Evolutionary conservation across 2,329 filamentous ascomycete species (phyloP).

Genomic region (Xylaria sp.): DNA sequence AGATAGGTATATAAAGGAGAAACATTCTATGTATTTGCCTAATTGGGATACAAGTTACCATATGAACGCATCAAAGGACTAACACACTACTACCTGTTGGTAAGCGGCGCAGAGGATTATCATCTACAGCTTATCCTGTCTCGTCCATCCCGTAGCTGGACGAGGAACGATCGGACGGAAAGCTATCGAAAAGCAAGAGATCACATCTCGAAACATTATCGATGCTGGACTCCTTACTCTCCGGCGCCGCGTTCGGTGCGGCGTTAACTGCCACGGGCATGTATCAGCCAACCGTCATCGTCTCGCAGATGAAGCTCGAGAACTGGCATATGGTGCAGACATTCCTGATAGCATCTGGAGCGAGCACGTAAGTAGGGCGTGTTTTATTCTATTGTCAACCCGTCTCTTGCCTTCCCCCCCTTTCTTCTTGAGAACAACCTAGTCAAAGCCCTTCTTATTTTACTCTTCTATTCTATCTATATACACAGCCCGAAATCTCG

Average conservation of each 20-base stretch:
- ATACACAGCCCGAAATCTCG: background rate
- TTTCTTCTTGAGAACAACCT: background rate
- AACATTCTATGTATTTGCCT: background rate
- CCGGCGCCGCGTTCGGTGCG: conserved; percentile 70
- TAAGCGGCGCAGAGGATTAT: background rate
- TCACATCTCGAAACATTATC: background rate
- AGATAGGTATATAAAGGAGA: background rate
- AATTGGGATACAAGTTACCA: background rate
- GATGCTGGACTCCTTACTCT: conserved; percentile 49
- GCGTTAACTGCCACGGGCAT: conserved; percentile 71
- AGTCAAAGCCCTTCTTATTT: background rate
- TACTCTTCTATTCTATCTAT: conserved; percentile 26
- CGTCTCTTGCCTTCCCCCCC: background rate
- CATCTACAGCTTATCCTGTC: background rate
- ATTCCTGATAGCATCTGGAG: conserved; percentile 71
- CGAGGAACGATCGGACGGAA: background rate
- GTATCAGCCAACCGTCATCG: conserved; percentile 68
- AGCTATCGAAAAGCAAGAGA: background rate
- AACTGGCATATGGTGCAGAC: conserved; percentile 75
- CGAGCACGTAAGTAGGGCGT: conserved; percentile 64
- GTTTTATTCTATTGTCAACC: background rate
- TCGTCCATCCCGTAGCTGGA: background rate
- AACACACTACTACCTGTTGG: background rate
- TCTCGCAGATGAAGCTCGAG: conserved; percentile 68
- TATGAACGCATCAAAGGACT: background rate